These are phyloP conservation scores for Diaporthe citrichinensis DNA, from an alignment of 2,329 filamentous ascomycete genomes.

Conservation along the genomic window DNA sequence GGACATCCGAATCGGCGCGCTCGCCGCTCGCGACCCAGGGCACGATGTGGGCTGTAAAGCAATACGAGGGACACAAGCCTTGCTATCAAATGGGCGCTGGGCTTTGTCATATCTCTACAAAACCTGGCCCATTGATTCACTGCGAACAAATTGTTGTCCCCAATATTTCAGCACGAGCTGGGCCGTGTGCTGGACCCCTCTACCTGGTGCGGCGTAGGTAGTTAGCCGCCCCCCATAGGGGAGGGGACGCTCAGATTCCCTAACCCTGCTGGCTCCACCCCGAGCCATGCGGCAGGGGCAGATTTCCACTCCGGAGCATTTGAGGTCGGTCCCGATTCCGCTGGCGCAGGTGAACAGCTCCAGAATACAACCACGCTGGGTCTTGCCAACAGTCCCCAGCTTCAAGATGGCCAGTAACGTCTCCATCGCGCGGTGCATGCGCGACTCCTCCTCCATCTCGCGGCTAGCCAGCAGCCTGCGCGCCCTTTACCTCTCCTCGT, in stretches of 20 bases:
- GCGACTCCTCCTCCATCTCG: conserved; percentile 26
- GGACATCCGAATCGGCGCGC: background rate
- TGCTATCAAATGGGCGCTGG: background rate
- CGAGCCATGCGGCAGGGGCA: conserved; percentile 5
- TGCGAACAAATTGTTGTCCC: background rate
- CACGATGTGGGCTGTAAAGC: background rate
- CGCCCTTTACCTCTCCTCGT: conserved; percentile 31
- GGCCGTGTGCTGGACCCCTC: no score
- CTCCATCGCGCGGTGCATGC: conserved; percentile 35
- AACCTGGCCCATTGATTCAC: background rate
- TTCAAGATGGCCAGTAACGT: conserved; percentile 35
- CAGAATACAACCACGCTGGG: background rate
- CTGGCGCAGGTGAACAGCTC: background rate
- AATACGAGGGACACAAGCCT: background rate
- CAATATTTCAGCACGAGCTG: background rate
- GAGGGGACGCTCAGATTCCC: background rate
- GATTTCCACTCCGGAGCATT: conserved; percentile 23
- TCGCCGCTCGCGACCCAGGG: background rate
- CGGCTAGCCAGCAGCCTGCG: conserved; percentile 38
- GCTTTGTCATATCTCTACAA: background rate
- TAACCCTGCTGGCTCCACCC: conserved; percentile 2
- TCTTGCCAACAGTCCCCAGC: background rate
- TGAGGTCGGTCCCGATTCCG: background rate
- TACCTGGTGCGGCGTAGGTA: background rate
- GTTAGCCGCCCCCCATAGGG: background rate